Base-by-base conservation (phyloP, 768 basidiomycete species). In the Trametes elegans region DNA sequence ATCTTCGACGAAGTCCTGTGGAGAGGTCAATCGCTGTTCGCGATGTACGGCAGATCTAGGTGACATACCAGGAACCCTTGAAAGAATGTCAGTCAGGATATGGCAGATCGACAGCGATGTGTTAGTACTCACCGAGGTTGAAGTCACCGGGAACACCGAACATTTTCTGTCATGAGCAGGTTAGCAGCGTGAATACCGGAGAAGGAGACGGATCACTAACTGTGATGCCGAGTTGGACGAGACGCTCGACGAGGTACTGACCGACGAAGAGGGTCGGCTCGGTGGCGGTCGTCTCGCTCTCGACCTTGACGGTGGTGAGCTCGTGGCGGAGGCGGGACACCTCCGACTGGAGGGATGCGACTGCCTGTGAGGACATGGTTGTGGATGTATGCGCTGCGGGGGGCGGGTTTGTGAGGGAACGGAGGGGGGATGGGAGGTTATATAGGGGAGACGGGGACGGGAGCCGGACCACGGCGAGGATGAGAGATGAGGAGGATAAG, bases 121-220 rank as follows among this genome's bases (percentile, higher is more conserved):
- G 3, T 19, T 18, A 5, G 13, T 11, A 55, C 72, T 9, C 61
- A 74, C 75, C 86, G 40, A 92, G 79, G 66, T 91, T 91, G 60
- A 90, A 92, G 68, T 93, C 90, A n/a, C 91, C 91, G 0, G 91
- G 91, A 0, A 93, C 79, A 14, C 90, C 91, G 53, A 93, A 93
- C 74, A 93, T 79, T 41, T 81, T 78, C 89, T 93, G 66, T n/a
- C n/a, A n/a, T n/a, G n/a, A n/a, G n/a, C n/a, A n/a, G n/a, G n/a
- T n/a, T n/a, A n/a, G n/a, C n/a, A n/a, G n/a, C n/a, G n/a, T n/a
- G n/a, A n/a, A n/a, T n/a, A n/a, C n/a, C n/a, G n/a, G n/a, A n/a
- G n/a, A n/a, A n/a, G n/a, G n/a, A n/a, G n/a, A n/a, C n/a, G n/a
- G n/a, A n/a, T n/a, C n/a, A n/a, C n/a, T n/a, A n/a, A 84, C 87